Evolutionary conservation across 768 basidiomycete species (phyloP).

Genomic region (Boletus vermiculosoides): DNA sequence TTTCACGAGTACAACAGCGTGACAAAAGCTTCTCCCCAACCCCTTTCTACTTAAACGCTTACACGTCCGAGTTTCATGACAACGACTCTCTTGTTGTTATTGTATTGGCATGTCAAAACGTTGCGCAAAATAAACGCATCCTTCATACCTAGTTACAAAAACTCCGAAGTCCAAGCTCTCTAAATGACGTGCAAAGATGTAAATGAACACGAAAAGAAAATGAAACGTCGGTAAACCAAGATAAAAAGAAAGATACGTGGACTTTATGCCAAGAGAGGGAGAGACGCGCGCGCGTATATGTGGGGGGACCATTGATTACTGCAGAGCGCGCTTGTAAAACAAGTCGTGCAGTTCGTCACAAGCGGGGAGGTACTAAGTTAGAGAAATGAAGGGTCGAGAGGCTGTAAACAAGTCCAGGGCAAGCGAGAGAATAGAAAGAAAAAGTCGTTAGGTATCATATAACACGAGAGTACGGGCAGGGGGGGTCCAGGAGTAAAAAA

Average conservation of each 20-base stretch:
- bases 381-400: background rate
- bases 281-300: background rate
- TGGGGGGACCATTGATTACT: background rate
- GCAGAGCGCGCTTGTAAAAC: no score
- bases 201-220: background rate
- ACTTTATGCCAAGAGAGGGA: no score
- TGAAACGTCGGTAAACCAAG: background rate
- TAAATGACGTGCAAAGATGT: background rate
- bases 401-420: constrained; percentile 4
- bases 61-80: background rate
- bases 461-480: background rate
- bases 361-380: constrained; percentile 11
- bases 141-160: background rate
- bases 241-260: background rate
- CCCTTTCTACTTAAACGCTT: no score
- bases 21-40: no score
- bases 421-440: constrained; percentile 10
- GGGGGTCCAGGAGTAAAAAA: constrained; percentile 1
- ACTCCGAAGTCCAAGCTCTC: background rate
- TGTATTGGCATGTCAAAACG: background rate
- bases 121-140: background rate
- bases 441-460: constrained; percentile 13
- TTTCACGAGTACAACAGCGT: no score
- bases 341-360: background rate
- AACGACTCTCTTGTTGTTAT: background rate